Evolutionary conservation across 257 asterid species (phyloP).

Genomic region (Solanum neorickii): DNA sequence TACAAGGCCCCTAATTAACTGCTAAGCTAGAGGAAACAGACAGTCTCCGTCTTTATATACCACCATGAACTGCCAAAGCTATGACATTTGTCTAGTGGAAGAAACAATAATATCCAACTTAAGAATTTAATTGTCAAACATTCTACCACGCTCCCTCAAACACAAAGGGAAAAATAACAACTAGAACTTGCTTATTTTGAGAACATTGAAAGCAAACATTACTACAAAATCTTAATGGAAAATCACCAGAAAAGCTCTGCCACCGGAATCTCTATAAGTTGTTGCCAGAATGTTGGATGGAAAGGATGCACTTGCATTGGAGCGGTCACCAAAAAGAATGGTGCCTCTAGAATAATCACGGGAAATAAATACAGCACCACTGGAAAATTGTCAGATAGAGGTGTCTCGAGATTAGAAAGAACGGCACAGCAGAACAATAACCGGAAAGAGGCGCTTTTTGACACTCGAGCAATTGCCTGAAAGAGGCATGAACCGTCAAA

Average conservation of each 20-base stretch:
- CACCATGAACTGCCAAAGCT: neutral
- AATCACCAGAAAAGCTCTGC: neutral
- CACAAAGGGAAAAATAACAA: neutral
- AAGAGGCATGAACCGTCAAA: neutral
- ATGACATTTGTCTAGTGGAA: neutral
- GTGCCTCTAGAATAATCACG: neutral
- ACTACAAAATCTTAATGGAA: neutral
- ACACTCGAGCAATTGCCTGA: neutral
- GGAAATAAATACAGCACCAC: neutral
- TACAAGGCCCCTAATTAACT: neutral
- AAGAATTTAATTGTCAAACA: neutral
- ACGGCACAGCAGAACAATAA: neutral
- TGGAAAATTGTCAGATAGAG: neutral
- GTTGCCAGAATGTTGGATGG: neutral
- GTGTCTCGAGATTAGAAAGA: neutral
- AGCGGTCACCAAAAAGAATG: neutral
- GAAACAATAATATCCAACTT: neutral
- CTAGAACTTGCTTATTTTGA: neutral
- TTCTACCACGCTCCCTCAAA: neutral
- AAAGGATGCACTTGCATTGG: neutral
- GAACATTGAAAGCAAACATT: neutral
- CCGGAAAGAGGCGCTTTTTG: neutral
- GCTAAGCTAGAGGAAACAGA: neutral
- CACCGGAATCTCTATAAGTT: neutral
- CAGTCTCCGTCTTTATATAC: neutral